Evolutionary conservation across 108 stramenopile species (phyloP).

Genomic region (Pseudonitzschia delicatissima): DNA sequence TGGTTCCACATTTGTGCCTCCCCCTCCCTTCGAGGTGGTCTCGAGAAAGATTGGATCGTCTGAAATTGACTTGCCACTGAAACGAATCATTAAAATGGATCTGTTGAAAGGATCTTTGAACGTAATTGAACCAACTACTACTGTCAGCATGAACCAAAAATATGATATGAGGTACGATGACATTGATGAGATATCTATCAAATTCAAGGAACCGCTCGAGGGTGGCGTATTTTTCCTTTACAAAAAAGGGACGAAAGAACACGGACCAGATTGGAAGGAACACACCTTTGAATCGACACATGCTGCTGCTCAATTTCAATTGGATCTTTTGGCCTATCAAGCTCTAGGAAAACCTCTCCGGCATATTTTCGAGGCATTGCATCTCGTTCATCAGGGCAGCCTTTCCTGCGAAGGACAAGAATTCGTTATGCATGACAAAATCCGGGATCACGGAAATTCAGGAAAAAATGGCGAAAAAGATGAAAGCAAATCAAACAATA

Average conservation of each 20-base stretch:
- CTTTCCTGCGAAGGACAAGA: slow-evolving; percentile 40
- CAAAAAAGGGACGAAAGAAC: slow-evolving; percentile 21
- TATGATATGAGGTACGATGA: slow-evolving; percentile 10
- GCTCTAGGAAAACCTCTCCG: slow-evolving; percentile 44
- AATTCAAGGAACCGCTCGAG: slow-evolving; percentile 25
- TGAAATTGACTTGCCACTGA: slow-evolving; percentile 21
- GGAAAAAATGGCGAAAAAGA: neutral
- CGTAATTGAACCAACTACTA: slow-evolving; percentile 17
- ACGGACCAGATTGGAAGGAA: slow-evolving; percentile 34
- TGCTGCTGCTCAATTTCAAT: slow-evolving; percentile 73
- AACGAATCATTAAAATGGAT: slow-evolving; percentile 20
- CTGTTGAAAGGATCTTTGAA: slow-evolving; percentile 17
- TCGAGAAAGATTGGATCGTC: slow-evolving; percentile 33
- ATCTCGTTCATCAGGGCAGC: slow-evolving; percentile 50
- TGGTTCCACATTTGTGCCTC: slow-evolving; percentile 34
- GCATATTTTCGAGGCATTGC: slow-evolving; percentile 55
- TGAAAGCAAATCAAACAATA: slow-evolving; percentile 10
- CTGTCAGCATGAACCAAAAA: slow-evolving; percentile 7
- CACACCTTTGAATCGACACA: slow-evolving; percentile 54
- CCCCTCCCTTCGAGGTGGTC: slow-evolving; percentile 36
- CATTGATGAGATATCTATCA: slow-evolving; percentile 20
- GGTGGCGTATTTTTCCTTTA: slow-evolving; percentile 38
- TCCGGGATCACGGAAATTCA: slow-evolving; percentile 8
- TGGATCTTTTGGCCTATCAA: slow-evolving; percentile 55
- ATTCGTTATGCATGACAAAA: slow-evolving; percentile 35